A percentile compares a stretch with the other conserved stretches of the same genome.
Evolutionary conservation across 2,329 filamentous ascomycete genomes (phyloP).

Genomic region (Fusarium staphyleae): DNA sequence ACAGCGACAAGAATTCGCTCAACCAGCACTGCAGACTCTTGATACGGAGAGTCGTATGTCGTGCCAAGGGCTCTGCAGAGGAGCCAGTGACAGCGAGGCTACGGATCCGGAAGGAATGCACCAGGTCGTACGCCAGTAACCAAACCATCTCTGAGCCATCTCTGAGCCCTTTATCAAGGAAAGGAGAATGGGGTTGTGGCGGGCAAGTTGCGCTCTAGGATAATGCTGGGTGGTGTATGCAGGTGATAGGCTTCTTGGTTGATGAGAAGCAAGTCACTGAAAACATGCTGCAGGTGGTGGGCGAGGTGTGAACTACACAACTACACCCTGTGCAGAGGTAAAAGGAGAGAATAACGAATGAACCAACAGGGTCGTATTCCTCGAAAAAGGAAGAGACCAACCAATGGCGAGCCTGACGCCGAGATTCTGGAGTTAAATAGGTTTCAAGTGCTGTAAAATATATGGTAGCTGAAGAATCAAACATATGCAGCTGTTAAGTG

Average conservation of each 20-base stretch:
- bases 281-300: conserved; percentile 23
- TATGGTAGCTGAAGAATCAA: neutral
- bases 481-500: conserved; percentile 2
- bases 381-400: conserved; percentile 1
- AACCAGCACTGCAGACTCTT: conserved; percentile 14
- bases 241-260: conserved; percentile 16
- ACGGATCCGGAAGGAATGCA: conserved; percentile 18
- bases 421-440: conserved; percentile 13
- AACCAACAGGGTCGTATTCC: conserved; percentile 19
- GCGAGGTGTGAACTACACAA: conserved; percentile 26
- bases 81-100: conserved; percentile 29
- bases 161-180: conserved; percentile 9
- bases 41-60: conserved; percentile 6
- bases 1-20: conserved; percentile 18
- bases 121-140: conserved; percentile 18
- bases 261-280: conserved; percentile 21
- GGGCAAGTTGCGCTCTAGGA: conserved; percentile 27
- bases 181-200: conserved; percentile 18
- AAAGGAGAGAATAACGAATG: conserved; percentile 3
- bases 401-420: conserved; percentile 16
- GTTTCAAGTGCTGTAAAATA: neutral
- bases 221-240: conserved; percentile 21
- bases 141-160: neutral
- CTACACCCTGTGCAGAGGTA: conserved; percentile 19
- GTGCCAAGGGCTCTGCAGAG: conserved; percentile 15